Conservation (phyloP, 1,139 yeast species). For the Kluyveromyces sp. region DNA sequence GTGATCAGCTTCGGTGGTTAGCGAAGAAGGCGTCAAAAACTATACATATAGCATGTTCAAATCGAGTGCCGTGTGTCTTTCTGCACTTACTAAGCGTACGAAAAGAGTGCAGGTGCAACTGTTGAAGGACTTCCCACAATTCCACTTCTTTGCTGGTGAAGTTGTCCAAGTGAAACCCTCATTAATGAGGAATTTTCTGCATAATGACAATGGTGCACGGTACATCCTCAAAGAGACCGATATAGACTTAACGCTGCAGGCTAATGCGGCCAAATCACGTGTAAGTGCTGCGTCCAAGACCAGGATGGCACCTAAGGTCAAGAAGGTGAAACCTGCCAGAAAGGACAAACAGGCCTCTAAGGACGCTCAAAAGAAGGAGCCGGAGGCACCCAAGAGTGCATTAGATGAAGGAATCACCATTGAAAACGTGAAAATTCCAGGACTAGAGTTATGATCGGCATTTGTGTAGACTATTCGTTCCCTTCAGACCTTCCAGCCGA, state of each 20-base stretch:
- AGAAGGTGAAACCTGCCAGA: constrained; percentile 8
- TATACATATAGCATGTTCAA: constrained; percentile 18
- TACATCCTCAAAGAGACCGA: constrained; percentile 40
- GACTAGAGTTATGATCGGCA: constrained; percentile 12
- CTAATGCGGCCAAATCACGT: constrained; percentile 1
- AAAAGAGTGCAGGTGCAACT: constrained; percentile 64
- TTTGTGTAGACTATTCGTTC: neutral
- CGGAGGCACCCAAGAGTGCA: constrained; percentile 3
- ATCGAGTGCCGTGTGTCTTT: constrained; percentile 26
- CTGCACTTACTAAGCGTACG: constrained; percentile 35
- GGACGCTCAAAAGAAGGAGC: constrained; percentile 6
- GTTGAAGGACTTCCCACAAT: constrained; percentile 52
- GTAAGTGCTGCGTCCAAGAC: neutral
- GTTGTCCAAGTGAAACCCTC: constrained; percentile 73
- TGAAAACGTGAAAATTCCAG: constrained; percentile 25
- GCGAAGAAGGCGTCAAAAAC: neutral
- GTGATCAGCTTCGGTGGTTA: no score
- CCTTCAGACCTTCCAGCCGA: neutral
- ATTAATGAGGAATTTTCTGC: constrained; percentile 72
- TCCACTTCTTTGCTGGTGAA: constrained; percentile 62
- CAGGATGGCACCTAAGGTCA: constrained; percentile 5
- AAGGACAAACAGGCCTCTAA: constrained; percentile 2
- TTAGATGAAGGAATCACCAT: constrained; percentile 16
- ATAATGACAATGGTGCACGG: constrained; percentile 64
- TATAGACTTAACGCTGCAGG: constrained; percentile 14